A percentile compares a stretch with the other conserved stretches of the same genome.
Evolutionary conservation across 768 basidiomycete species (phyloP).

Genomic region (Collybia mongolica): DNA sequence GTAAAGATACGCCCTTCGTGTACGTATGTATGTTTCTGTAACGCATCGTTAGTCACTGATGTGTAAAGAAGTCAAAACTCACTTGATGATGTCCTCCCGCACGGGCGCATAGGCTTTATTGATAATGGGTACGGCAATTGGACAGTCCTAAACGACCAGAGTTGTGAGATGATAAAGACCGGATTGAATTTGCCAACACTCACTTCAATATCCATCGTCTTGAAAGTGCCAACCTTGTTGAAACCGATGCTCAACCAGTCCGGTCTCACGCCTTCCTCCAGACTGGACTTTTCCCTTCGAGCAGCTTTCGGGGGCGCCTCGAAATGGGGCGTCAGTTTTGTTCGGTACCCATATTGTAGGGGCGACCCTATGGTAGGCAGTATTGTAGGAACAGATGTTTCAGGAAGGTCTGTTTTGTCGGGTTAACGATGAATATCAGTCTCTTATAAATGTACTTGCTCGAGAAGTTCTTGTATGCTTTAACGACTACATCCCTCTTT

Average conservation of each 20-base stretch:
- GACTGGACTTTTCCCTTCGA: constrained; percentile 20
- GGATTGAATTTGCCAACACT: constrained; percentile 4
- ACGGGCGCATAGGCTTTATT: constrained; percentile 64
- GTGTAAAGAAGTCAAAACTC: constrained; percentile 16
- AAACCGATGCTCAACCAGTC: constrained; percentile 88
- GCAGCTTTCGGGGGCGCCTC: constrained; percentile 62
- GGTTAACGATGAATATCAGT: constrained; percentile 1
- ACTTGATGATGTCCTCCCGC: constrained; percentile 71
- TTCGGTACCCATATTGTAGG: constrained; percentile 87
- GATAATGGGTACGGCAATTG: constrained; percentile 81
- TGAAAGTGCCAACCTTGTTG: constrained; percentile 71
- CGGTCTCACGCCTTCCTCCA: constrained; percentile 34
- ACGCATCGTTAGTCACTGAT: not conserved
- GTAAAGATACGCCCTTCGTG: constrained; percentile 85
- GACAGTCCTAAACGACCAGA: constrained; percentile 75
- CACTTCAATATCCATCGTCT: constrained; percentile 91
- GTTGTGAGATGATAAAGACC: not conserved
- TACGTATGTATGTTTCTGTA: constrained; percentile 75
- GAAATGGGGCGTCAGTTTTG: constrained; percentile 98
- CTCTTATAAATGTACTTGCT: constrained; percentile 26
- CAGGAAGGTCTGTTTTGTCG: constrained; percentile 45
- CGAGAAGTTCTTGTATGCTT: constrained; percentile 81
- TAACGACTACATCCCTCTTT: constrained; percentile 83
- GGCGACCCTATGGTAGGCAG: constrained; percentile 83
- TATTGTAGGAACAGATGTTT: constrained; percentile 59